A percentile compares a stretch with the other conserved stretches of the same genome.
phyloP scores from a whole-genome alignment of 2,329 filamentous ascomycete species.

The Neopestalotiopsis clavispora region DNA sequence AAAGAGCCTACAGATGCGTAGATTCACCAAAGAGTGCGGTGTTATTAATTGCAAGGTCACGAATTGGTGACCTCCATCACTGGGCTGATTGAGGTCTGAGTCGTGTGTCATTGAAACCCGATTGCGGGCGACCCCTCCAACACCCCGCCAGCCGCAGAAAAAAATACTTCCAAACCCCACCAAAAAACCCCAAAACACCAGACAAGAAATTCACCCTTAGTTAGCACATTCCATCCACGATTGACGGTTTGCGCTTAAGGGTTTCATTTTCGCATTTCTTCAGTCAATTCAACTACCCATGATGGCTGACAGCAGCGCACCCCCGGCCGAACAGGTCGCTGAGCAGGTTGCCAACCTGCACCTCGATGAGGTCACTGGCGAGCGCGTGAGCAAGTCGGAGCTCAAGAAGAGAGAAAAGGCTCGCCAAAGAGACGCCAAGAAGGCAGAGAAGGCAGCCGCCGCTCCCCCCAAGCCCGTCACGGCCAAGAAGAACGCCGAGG shows the following conservation, averaged over 20 bases:
- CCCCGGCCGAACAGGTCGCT: slow-evolving; percentile 55
- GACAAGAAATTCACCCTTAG: neutral
- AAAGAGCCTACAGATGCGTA: too few species aligned
- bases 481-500: slow-evolving; percentile 58
- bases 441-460: slow-evolving; percentile 81
- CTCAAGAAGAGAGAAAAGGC: slow-evolving; percentile 97
- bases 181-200: neutral
- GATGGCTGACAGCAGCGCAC: slow-evolving; percentile 19
- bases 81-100: neutral
- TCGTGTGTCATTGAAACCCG: slow-evolving; percentile 2
- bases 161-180: slow-evolving; percentile 2
- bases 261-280: neutral
- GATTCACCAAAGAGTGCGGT: neutral
- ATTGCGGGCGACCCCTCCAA: neutral
- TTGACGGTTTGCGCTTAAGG: slow-evolving; percentile 22
- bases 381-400: slow-evolving; percentile 82
- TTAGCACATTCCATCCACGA: slow-evolving; percentile 18
- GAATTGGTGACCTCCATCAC: neutral
- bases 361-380: slow-evolving; percentile 91
- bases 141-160: neutral
- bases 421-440: slow-evolving; percentile 84
- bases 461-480: slow-evolving; percentile 67
- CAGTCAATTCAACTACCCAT: neutral
- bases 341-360: slow-evolving; percentile 73
- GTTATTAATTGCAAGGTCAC: neutral